phyloP scores from a whole-genome alignment of 2,329 filamentous ascomycete species.

The Aspergillus pseudoviridinutans region DNA sequence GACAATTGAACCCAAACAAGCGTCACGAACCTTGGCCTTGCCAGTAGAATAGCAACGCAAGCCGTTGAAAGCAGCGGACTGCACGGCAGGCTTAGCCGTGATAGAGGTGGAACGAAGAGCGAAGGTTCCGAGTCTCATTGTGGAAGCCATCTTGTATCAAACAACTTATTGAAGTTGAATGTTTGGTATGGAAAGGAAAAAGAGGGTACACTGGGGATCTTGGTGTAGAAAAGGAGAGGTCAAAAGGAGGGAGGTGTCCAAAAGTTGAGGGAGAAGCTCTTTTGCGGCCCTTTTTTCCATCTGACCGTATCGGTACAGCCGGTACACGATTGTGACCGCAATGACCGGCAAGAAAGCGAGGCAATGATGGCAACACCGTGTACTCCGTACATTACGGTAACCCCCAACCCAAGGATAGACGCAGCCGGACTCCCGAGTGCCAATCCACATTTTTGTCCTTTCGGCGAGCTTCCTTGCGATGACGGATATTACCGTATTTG shows the following conservation, averaged over 20 bases:
- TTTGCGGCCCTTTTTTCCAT: constrained; percentile 30
- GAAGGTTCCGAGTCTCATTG: constrained; percentile 75
- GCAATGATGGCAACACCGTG: constrained; percentile 6
- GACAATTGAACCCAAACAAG: constrained; percentile 7
- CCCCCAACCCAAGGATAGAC: constrained; percentile 16
- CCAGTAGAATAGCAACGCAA: constrained; percentile 82
- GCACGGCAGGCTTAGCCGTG: constrained; percentile 63
- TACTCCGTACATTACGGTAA: constrained; percentile 22
- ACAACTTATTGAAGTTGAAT: constrained; percentile 31
- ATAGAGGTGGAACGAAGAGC: constrained; percentile 74
- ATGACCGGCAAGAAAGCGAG: constrained; percentile 9
- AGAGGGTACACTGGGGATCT: constrained; percentile 31
- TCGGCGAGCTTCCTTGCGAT: background rate
- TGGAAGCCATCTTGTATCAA: constrained; percentile 68
- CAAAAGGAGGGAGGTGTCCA: constrained; percentile 13
- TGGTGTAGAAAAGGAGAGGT: constrained; percentile 32
- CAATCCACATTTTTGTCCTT: background rate
- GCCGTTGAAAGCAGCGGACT: constrained; percentile 72
- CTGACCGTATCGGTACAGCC: constrained; percentile 30
- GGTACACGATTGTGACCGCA: constrained; percentile 26
- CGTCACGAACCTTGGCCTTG: constrained; percentile 71
- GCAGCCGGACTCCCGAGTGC: constrained; percentile 21
- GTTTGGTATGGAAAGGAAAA: constrained; percentile 33
- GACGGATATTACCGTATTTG: background rate
- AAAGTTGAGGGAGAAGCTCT: constrained; percentile 27